Evolutionary conservation across 345 rosid species (phyloP).

Genomic region (Capsella bursapastoris): DNA sequence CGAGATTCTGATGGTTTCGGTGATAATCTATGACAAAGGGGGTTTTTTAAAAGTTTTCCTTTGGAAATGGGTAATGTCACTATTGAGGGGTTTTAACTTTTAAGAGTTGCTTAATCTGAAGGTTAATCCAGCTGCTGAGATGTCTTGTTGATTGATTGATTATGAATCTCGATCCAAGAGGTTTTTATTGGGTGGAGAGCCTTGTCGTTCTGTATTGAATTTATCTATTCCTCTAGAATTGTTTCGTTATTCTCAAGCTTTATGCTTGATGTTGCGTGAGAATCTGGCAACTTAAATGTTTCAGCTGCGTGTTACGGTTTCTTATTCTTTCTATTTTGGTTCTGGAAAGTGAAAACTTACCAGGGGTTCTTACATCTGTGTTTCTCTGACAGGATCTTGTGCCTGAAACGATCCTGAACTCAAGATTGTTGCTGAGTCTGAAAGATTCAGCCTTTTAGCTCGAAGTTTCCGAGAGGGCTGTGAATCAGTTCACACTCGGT

Average conservation of each 20-base stretch:
- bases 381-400: slow-evolving; percentile 30
- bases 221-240: neutral
- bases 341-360: slow-evolving; percentile 17
- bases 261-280: slow-evolving; percentile 37
- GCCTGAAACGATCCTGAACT: slow-evolving; percentile 13
- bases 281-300: slow-evolving; percentile 38
- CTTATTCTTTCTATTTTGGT: slow-evolving; percentile 27
- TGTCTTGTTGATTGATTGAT: slow-evolving; percentile 36
- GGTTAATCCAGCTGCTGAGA: slow-evolving; percentile 37
- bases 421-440: slow-evolving; percentile 27
- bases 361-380: neutral
- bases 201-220: slow-evolving; percentile 17
- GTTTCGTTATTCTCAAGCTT: slow-evolving; percentile 32
- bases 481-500: neutral
- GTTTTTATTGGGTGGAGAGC: slow-evolving; percentile 32
- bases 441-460: slow-evolving; percentile 27
- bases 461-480: slow-evolving; percentile 4
- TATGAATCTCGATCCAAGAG: slow-evolving; percentile 24
- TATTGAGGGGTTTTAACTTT: slow-evolving; percentile 18
- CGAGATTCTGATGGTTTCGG: slow-evolving; percentile 17
- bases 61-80: slow-evolving; percentile 7
- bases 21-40: slow-evolving; percentile 2
- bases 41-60: neutral
- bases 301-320: slow-evolving; percentile 6
- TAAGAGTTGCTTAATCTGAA: slow-evolving; percentile 22